Base-by-base conservation (phyloP, 1,139 yeast genomes). In the Magnusiomyces paraingens region DNA sequence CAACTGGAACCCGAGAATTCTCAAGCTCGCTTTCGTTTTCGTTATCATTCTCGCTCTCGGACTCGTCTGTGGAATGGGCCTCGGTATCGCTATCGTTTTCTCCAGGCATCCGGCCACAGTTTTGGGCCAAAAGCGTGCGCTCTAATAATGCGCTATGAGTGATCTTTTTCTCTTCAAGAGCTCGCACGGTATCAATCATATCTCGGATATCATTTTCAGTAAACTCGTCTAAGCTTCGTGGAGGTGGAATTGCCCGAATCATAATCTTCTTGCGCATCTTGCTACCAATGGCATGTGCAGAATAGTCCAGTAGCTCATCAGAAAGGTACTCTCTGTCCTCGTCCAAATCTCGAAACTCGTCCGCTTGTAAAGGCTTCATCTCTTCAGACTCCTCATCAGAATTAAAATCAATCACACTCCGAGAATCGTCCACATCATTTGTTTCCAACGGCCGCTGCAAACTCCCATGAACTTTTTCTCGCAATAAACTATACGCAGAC, bases 281-380 rank as follows among this genome's bases (percentile, higher is more conserved):
- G 41, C 40, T 35, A 4, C 49, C 49, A n/a, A 35, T 29, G 12
- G 49, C 26, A 14, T 35, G 41, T 10, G 40, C 41, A 2, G 49
- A 46, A 15, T 46, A 46, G 18, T 46, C 40, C n/a, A 46, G 40
- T 14, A 46, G 40, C 14, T 46, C 49, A 17, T 46, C 49, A 11
- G 39, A 18, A 17, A 46, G 22, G 14, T 46, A 46, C 12, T 15
- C 49, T 15, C 49, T 4, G 26, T 46, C 49, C 4, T 46, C 49
- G 18, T 35, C 40, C 14, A 2, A 21, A 15, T 46, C 49, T n/a
- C 22, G 14, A 18, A 36, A 18, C 17, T 32, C 21, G 11, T 20
- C 40, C 4, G 21, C 35, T 21, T 43, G 8, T 14, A 26, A 26
- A 4, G 32, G 32, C 32, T 26, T 26, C 43, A n/a, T 20, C 4